Evolutionary conservation across 306 rosid genomes (phyloP), one percentile per base, ranked within the genome.

Genomic region (Prunus salicina): DNA sequence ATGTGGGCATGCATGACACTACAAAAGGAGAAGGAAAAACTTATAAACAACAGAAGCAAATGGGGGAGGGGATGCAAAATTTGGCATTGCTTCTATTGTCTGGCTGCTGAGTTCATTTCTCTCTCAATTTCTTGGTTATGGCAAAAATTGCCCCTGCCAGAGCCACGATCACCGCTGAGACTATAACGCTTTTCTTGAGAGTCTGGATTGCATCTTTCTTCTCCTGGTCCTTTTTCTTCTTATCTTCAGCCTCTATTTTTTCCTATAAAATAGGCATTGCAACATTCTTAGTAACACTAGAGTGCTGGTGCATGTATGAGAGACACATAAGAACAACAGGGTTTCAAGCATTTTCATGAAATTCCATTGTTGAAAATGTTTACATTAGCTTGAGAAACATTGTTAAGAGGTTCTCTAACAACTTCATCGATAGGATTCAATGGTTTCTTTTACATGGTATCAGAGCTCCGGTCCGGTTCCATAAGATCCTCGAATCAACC

Each of bases 91-190:
- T 64, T 53, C 62, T 53, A 20, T 22, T 60, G 52, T 18, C 50
- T 5, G 27, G 62, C 14, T 4, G 6, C 3, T 5, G 22, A 34
- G 12, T 56, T 77, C 76, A 87, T 83, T 86, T 90, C 85, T 89
- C 89, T 51, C 76, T 87, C 62, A 87, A 69, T 65, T 89, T 91
- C 82, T 89, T 87, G 80, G 89, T 62, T 30, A 91, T 65, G 69
- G 87, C 90, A 46, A 86, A 79, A 64, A 86, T 83, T 1, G 81
- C 90, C 64, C 90, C 93, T 2, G 76, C 86, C 74, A 87, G 51
- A 63, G 89, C 93, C 69, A 89, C 91, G 24, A 83, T 53, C 76
- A 87, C 76, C 41, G 84, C 84, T 27, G 93, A 89, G 55, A 89
- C 75, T 47, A 91, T 77, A 64, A 91, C 61, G 14, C 91, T 79